A percentile compares a stretch with the other conserved stretches of the same genome.
These are phyloP conservation scores for Diaporthe vexans DNA, from an alignment of 2,329 filamentous ascomycete genomes.

Conservation along the genomic window DNA sequence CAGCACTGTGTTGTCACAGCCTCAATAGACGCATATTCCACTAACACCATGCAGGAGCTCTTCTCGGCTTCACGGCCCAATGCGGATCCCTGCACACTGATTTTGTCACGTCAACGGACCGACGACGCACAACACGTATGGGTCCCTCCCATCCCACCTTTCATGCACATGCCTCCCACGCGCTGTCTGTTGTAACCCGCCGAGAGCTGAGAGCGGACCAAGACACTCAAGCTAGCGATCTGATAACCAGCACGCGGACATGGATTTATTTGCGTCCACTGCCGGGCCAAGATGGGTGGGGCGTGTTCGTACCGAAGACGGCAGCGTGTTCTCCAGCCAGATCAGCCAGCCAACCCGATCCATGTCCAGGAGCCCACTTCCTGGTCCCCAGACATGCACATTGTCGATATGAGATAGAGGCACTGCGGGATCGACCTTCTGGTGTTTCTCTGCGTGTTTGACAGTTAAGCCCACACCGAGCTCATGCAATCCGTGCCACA, in stretches of 20 bases:
- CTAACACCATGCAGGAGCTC: neutral
- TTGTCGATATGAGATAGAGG: conserved; percentile 19
- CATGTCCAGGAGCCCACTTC: neutral
- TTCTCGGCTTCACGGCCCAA: neutral
- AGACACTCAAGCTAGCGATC: neutral
- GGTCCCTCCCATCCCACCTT: neutral
- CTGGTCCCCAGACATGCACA: neutral
- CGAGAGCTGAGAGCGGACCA: neutral
- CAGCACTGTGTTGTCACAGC: neutral
- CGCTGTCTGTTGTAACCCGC: no score
- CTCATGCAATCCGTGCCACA: conserved; percentile 8
- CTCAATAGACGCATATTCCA: neutral
- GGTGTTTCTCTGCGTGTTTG: conserved; percentile 20
- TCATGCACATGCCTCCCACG: neutral
- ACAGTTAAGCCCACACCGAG: neutral
- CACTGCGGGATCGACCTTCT: neutral
- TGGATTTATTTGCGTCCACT: neutral
- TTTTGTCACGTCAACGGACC: conserved; percentile 3
- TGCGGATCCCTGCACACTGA: neutral
- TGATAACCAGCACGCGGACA: neutral
- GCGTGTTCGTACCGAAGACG: conserved; percentile 6
- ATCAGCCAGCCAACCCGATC: neutral
- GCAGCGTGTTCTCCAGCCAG: neutral
- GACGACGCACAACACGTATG: conserved; percentile 4
- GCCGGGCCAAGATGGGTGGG: neutral